Conservation (phyloP, 2,329 filamentous ascomycete genomes). For the Mycocentrospora acerina region DNA sequence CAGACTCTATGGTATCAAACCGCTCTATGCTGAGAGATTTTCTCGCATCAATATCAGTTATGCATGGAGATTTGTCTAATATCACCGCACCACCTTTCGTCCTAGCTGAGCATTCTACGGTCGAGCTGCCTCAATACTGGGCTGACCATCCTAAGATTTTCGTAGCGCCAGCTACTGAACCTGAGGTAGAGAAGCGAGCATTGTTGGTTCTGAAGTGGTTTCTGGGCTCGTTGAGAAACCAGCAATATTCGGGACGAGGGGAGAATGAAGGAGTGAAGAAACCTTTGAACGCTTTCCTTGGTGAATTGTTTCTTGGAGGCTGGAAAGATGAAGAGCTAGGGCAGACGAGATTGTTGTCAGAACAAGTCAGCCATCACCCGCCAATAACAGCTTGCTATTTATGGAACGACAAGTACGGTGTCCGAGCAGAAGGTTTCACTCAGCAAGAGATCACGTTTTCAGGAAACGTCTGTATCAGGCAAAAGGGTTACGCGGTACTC, state of each 20-base stretch:
- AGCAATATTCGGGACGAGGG: constrained; percentile 51
- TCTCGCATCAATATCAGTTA: constrained; percentile 45
- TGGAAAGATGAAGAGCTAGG: constrained; percentile 37
- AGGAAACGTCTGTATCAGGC: constrained; percentile 49
- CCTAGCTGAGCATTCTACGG: constrained; percentile 48
- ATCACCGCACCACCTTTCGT: constrained; percentile 52
- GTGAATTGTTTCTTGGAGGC: constrained; percentile 49
- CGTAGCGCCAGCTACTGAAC: constrained; percentile 46
- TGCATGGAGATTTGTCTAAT: constrained; percentile 49
- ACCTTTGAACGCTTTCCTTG: constrained; percentile 54
- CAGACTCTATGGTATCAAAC: constrained; percentile 26
- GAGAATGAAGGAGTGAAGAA: constrained; percentile 51
- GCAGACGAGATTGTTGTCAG: constrained; percentile 45
- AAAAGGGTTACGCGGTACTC: constrained; percentile 49
- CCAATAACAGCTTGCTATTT: constrained; percentile 51
- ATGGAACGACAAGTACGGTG: constrained; percentile 47
- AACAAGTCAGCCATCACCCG: constrained; percentile 52
- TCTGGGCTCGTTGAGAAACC: constrained; percentile 48
- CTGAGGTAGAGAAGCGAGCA: constrained; percentile 43
- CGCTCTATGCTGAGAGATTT: constrained; percentile 38
- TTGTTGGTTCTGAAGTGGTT: constrained; percentile 54
- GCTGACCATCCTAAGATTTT: constrained; percentile 50
- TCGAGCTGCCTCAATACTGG: constrained; percentile 51
- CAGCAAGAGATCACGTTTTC: constrained; percentile 51
- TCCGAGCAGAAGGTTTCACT: constrained; percentile 49